Evolutionary conservation across 768 basidiomycete species (phyloP).

Genomic region (Gymnopilus junonius): DNA sequence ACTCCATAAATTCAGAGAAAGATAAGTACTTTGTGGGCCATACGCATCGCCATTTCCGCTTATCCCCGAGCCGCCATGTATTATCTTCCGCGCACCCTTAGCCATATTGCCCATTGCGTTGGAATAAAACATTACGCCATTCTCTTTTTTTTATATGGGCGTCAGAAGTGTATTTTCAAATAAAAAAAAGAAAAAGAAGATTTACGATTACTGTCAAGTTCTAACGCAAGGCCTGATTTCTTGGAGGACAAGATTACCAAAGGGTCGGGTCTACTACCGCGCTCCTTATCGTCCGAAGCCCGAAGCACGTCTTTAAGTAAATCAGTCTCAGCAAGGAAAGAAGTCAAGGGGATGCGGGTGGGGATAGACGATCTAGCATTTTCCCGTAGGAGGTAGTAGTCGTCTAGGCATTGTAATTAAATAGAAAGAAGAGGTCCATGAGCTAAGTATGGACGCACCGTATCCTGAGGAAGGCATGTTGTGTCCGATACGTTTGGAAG

Average conservation of each 20-base stretch:
- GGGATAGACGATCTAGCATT: constrained; percentile 42
- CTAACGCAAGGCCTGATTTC: constrained; percentile 61
- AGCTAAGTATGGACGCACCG: constrained; percentile 41
- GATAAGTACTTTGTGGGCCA: constrained; percentile 53
- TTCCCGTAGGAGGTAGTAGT: constrained; percentile 62
- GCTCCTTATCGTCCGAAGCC: constrained; percentile 33
- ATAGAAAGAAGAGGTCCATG: not conserved
- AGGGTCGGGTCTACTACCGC: constrained; percentile 40
- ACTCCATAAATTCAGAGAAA: constrained; percentile 4
- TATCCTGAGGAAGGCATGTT: constrained; percentile 62
- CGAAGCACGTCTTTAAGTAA: constrained; percentile 47
- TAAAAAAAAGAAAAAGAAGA: constrained; percentile 17
- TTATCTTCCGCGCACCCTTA: constrained; percentile 66
- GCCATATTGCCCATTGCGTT: constrained; percentile 53
- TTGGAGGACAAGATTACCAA: constrained; percentile 58
- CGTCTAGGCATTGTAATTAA: constrained; percentile 44
- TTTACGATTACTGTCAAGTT: constrained; percentile 76
- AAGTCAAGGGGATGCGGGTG: constrained; percentile 48
- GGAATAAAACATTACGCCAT: constrained; percentile 77
- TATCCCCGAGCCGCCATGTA: constrained; percentile 74
- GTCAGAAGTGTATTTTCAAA: not conserved
- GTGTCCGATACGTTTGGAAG: constrained; percentile 58
- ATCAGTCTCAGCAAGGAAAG: constrained; percentile 48
- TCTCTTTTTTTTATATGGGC: constrained; percentile 48
- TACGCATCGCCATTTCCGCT: constrained; percentile 62